These are phyloP conservation scores for Dendryphion nanum DNA, from an alignment of 2,329 filamentous ascomycete species.

Conservation along the genomic window DNA sequence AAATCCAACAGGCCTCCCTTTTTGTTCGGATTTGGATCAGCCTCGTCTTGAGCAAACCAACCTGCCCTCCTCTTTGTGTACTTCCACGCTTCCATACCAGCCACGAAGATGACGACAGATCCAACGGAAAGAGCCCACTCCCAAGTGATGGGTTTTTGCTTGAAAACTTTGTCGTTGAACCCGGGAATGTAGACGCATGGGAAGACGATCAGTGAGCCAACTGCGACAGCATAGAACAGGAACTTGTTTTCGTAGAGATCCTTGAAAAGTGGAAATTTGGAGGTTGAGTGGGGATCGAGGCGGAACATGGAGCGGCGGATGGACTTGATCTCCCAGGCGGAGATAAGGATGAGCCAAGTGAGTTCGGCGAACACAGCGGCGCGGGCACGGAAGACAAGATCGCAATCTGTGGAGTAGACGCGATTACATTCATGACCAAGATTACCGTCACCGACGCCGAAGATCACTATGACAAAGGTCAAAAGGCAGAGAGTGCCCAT, in stretches of 20 bases:
- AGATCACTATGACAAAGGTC: constrained; percentile 35
- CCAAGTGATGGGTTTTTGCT: constrained; percentile 21
- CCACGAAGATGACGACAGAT: constrained; percentile 15
- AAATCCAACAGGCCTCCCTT: constrained; percentile 7
- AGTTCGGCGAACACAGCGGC: constrained; percentile 20
- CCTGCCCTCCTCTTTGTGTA: constrained; percentile 14
- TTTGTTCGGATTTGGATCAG: constrained; percentile 6
- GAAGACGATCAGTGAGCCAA: constrained; percentile 58
- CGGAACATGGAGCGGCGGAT: constrained; percentile 21
- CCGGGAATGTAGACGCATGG: constrained; percentile 48
- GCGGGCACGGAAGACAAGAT: constrained; percentile 29
- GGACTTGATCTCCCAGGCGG: constrained; percentile 22
- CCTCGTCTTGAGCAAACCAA: constrained; percentile 15
- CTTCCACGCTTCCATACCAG: constrained; percentile 21
- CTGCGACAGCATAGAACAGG: constrained; percentile 63
- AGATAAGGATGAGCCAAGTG: constrained; percentile 20
- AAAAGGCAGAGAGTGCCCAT: constrained; percentile 34
- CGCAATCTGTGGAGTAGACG: constrained; percentile 23
- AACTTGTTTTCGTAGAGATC: constrained; percentile 21
- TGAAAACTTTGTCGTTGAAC: constrained; percentile 22
- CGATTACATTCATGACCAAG: constrained; percentile 34
- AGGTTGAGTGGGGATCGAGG: constrained; percentile 13
- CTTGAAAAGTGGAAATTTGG: constrained; percentile 14
- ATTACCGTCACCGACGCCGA: constrained; percentile 30
- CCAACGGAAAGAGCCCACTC: constrained; percentile 18